Base-by-base conservation (phyloP, 2,329 filamentous ascomycete species). In the Plenodomus biglobosus region DNA sequence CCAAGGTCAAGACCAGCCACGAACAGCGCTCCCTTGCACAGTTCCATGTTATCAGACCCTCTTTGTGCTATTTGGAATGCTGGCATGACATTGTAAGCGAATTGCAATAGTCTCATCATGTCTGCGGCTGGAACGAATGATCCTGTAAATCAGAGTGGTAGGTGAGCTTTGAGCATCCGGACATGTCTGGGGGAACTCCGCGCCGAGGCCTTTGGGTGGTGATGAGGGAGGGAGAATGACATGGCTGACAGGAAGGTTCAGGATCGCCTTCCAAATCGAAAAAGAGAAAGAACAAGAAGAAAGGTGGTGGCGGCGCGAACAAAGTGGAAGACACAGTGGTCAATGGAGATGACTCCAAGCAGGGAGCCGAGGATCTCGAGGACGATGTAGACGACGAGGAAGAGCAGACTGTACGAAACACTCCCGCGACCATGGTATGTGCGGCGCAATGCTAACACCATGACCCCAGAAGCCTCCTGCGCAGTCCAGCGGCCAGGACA, bases 201-300 rank as follows among this genome's bases (percentile, higher is more conserved):
- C 52, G 40, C 32, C 21, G 39, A 30, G 21, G 38, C 36, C 36
- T 36, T 39, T 27, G 30, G 15, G 32, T 16, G 36, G 32, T 34
- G 11, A 40, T 30, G 20, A 38, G 38, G 45, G 37, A 36, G 17
- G 34, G 32, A 15, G 35, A 45, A 42, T n/a, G 19, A 19, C 16
- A 7, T 39, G n/a, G 48, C 65, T 69, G 45, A 68, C 58, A 16
- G 15, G 30, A 5, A 40, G 36, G 17, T 19, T 2, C 41, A 72
- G 69, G 63, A 20, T 50, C 61, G 24, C 42, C 61, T 3, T 65
- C 67, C 13, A 73, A 72, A 46, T 70, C 65, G 30, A 71, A 70
- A 42, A 73, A 72, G 61, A 73, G 71, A 65, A 71, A 68, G 62
- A 72, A 67, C 40, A 72, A 71, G 63, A 73, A 70, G 64, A 73